These are phyloP conservation scores for Fusarium guadeloupense DNA, from an alignment of 2,329 filamentous ascomycete genomes.

Conservation along the genomic window DNA sequence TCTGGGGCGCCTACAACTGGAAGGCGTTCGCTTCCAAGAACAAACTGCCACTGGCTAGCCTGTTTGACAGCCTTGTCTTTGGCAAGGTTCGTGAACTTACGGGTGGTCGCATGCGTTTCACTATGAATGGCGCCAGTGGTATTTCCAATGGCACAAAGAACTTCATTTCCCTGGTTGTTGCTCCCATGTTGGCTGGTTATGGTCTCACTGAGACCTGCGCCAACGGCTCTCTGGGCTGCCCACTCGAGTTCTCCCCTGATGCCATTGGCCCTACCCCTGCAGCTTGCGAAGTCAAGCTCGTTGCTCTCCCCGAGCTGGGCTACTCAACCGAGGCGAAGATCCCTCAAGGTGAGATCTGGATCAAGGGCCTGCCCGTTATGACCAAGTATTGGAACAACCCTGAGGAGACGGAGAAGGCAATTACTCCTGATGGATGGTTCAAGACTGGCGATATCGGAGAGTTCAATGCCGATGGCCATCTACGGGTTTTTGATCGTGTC, in stretches of 20 bases:
- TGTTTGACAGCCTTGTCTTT: slow-evolving; percentile 88
- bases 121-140: slow-evolving; percentile 93
- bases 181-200: slow-evolving; percentile 94
- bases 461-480: slow-evolving; percentile 80
- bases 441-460: slow-evolving; percentile 96
- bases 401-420: slow-evolving; percentile 80
- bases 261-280: slow-evolving; percentile 82
- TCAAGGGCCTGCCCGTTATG: slow-evolving; percentile 80
- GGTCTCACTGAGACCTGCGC: slow-evolving; percentile 93
- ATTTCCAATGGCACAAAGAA: slow-evolving; percentile 87
- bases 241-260: slow-evolving; percentile 81
- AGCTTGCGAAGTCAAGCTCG: slow-evolving; percentile 87
- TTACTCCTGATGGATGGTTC: slow-evolving; percentile 93
- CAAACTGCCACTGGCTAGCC: slow-evolving; percentile 70
- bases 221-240: slow-evolving; percentile 83
- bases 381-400: slow-evolving; percentile 85
- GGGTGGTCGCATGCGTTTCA: slow-evolving; percentile 86
- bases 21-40: slow-evolving; percentile 67
- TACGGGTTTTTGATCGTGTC: slow-evolving; percentile 92
- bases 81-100: slow-evolving; percentile 91
- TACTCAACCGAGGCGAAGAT: slow-evolving; percentile 79
- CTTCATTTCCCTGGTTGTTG: slow-evolving; percentile 91
- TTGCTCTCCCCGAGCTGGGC: slow-evolving; percentile 87
- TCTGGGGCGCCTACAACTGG: slow-evolving; percentile 71
- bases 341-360: slow-evolving; percentile 92